These are phyloP conservation scores for Cordyceps tenuipes DNA, from an alignment of 2,329 filamentous ascomycete species.

Conservation along the genomic window DNA sequence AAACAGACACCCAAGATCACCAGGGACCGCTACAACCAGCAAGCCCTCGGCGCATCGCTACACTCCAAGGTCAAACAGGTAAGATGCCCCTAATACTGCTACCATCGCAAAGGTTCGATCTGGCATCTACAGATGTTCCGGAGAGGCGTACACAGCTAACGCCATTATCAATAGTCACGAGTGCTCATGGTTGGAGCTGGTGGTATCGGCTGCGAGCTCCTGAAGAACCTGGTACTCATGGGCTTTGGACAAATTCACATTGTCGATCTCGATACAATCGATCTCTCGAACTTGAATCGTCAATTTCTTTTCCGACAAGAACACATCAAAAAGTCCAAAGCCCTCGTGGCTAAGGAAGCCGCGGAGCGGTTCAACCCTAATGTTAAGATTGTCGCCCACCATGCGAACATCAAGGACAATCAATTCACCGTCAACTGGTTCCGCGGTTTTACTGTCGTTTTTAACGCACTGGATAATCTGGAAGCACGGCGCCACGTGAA, in stretches of 20 bases:
- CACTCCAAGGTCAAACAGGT: constrained; percentile 64
- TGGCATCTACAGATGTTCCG: not conserved
- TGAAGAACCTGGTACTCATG: constrained; percentile 89
- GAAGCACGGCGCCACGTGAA: constrained; percentile 93
- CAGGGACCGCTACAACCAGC: constrained; percentile 50
- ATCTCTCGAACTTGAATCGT: constrained; percentile 92
- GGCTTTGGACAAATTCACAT: constrained; percentile 92
- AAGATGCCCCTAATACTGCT: constrained; percentile 19
- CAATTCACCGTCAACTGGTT: constrained; percentile 89
- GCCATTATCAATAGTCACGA: constrained; percentile 51
- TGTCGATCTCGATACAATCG: constrained; percentile 96
- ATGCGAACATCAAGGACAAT: constrained; percentile 88
- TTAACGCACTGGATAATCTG: constrained; percentile 95
- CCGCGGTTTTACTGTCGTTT: constrained; percentile 70
- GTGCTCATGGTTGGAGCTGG: constrained; percentile 93
- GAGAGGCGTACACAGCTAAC: not conserved
- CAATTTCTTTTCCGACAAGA: constrained; percentile 96
- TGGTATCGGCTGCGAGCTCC: constrained; percentile 92
- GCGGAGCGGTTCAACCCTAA: constrained; percentile 85
- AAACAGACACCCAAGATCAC: constrained; percentile 21
- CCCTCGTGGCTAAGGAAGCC: constrained; percentile 86
- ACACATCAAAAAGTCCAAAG: constrained; percentile 97
- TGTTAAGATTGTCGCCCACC: constrained; percentile 78
- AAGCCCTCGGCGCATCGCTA: constrained; percentile 58
- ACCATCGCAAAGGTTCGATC: not conserved